Evolutionary conservation across 225 moss, liverwort and hornwort genomes (phyloP).

Genomic region (Asterella californica): DNA sequence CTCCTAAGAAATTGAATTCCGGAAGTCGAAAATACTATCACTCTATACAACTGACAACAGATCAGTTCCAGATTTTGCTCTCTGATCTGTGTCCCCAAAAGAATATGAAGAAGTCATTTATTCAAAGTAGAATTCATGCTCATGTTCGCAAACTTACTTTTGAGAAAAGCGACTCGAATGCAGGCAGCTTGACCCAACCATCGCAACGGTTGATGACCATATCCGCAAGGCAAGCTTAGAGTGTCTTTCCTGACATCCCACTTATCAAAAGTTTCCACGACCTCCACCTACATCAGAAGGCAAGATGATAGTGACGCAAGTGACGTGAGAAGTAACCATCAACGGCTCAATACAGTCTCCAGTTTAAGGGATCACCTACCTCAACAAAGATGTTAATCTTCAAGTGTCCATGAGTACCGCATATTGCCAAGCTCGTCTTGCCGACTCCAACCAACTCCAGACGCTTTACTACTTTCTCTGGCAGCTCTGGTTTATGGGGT

Average conservation of each 20-base stretch:
- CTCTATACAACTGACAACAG: background rate
- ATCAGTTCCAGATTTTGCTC: background rate
- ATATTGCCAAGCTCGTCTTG: conserved; percentile 7
- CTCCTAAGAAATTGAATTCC: too few species aligned
- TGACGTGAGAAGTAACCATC: background rate
- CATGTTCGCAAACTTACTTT: conserved; percentile 34
- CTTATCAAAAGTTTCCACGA: conserved; percentile 40
- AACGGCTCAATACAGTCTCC: background rate
- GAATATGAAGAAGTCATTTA: background rate
- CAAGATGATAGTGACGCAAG: background rate
- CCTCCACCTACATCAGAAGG: conserved; percentile 31
- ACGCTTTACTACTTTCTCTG: conserved; percentile 19
- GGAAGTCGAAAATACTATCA: background rate
- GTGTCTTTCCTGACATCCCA: conserved; percentile 60
- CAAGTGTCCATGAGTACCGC: conserved; percentile 27
- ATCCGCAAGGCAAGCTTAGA: conserved; percentile 51
- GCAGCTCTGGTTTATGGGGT: background rate
- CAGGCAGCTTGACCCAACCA: conserved; percentile 81
- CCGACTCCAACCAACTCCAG: conserved; percentile 18
- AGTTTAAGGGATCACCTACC: conserved; percentile 3
- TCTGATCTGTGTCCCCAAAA: background rate
- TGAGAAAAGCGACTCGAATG: conserved; percentile 57
- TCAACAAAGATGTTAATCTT: conserved; percentile 33
- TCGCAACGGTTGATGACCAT: conserved; percentile 58
- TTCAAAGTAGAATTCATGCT: background rate